Evolutionary conservation across 495 filamentous ascomycete genomes (phyloP), one percentile per base, ranked within the genome.

Genomic region (Lasiosphaeria ovina): DNA sequence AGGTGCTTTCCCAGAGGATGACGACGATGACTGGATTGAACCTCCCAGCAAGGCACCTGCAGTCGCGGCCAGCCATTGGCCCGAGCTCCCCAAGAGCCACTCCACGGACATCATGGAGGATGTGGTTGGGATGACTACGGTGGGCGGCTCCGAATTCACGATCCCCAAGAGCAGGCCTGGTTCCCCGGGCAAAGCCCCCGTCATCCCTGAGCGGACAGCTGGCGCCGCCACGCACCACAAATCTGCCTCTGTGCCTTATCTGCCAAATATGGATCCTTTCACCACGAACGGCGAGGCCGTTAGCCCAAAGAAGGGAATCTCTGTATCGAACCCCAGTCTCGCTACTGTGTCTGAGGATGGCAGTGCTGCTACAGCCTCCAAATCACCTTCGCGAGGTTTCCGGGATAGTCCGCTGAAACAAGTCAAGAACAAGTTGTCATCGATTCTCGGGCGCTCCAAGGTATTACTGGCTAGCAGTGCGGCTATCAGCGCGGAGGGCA

Each of bases 1-100:
- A 8, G 81, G 83, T 9, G 76, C 81, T n/a, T 83, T 83, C 64
- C 81, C 80, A 3, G 81, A 85, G 40, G 80, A 84, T 58, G 84
- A 87, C 38, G 86, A 90, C 14, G 90, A 92, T 67, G 91, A 95
- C 63, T 96, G 92, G 92, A 94, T 95, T 62, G 87, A 81, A 54
- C 83, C 87, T 4, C 79, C 87, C 57, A 74, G 63, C 31, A 65
- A 58, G 69, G 49, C 24, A 24, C 24, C 55, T 66, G 57, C 67
- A 1, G 47, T 52, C n/a, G 49, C 51, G 4, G 45, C 64, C 0
- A 80, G 73, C 54, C 74, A 78, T 3, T 76, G 79, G 49, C 77
- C 82, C 7, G 73, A 74, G 40, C 59, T 87, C 16, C 55, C 74
- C 2, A 90, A 85, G 68, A 83, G 80, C 62, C 76, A 84, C 55